phyloP scores from a whole-genome alignment of 1,139 yeast genomes.

The Protomyces lactucae-debilis region DNA sequence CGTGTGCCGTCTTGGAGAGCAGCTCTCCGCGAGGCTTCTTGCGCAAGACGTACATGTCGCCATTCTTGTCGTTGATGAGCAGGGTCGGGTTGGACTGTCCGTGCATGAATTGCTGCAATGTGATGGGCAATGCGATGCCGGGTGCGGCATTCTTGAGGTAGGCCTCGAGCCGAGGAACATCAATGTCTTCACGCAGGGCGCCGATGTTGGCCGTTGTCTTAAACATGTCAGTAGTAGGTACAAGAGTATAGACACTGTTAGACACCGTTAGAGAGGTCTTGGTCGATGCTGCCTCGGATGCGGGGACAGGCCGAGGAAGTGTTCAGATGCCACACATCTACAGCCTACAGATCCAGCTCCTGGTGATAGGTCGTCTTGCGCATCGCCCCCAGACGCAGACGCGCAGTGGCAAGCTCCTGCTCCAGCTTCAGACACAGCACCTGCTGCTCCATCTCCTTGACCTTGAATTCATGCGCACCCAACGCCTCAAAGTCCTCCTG shows the following conservation, averaged over 20 bases:
- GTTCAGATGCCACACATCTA: neutral
- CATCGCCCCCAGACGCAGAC: conserved; percentile 80
- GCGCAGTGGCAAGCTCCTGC: conserved; percentile 62
- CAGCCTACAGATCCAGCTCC: neutral
- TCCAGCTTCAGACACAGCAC: conserved; percentile 82
- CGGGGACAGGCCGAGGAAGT: too few species aligned
- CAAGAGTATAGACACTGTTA: too few species aligned
- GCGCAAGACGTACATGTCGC: conserved; percentile 50
- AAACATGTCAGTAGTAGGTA: neutral
- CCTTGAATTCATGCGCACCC: conserved; percentile 76
- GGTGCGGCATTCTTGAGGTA: conserved; percentile 13
- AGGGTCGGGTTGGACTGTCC: conserved; percentile 70
- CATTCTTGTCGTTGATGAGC: conserved; percentile 46
- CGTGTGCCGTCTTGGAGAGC: conserved; percentile 59
- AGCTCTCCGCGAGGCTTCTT: conserved; percentile 59
- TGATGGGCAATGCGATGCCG: conserved; percentile 8
- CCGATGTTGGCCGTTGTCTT: conserved; percentile 23
- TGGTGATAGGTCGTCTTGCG: conserved; percentile 50
- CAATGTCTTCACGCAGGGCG: conserved; percentile 11
- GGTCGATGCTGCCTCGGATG: too few species aligned
- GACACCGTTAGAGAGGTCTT: too few species aligned
- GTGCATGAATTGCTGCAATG: conserved; percentile 50
- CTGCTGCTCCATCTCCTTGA: conserved; percentile 89
- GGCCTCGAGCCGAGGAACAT: conserved; percentile 1
- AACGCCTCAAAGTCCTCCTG: conserved; percentile 60